Evolutionary conservation across 441 rosid species (phyloP).

Genomic region (Erodium moschatum): DNA sequence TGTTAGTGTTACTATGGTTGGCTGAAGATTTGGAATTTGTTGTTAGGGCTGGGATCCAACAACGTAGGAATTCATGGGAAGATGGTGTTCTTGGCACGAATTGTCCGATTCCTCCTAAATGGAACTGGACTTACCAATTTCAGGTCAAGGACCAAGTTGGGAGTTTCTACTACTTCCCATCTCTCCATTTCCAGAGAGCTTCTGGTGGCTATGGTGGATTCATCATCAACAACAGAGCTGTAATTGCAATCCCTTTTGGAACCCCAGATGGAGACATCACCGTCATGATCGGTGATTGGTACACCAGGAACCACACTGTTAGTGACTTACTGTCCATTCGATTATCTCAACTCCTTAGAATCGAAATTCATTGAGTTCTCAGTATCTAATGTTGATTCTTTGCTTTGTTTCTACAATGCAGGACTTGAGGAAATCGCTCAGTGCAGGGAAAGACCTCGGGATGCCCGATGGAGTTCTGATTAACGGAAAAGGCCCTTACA

Average conservation of each 20-base stretch:
- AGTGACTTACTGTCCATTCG: neutral
- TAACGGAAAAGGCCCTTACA: neutral
- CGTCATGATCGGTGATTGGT: conserved; percentile 86
- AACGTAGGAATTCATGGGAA: neutral
- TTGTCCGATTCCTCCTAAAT: neutral
- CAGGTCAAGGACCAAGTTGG: neutral
- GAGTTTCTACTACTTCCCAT: neutral
- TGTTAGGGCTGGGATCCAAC: conserved; percentile 6
- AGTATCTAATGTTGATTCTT: neutral
- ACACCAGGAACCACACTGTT: conserved; percentile 71
- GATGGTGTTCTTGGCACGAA: conserved; percentile 3
- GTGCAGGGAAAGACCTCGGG: neutral
- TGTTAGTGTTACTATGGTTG: neutral
- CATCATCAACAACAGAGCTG: conserved; percentile 68
- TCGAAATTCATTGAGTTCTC: too few relatives aligned
- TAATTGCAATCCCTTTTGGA: conserved; percentile 71
- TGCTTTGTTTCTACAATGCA: neutral
- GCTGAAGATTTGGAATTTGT: neutral
- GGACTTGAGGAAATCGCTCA: neutral
- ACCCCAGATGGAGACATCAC: conserved; percentile 78
- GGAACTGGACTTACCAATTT: conserved; percentile 1
- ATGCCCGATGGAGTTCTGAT: neutral
- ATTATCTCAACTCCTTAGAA: neutral
- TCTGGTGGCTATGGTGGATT: conserved; percentile 20
- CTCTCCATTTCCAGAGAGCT: conserved; percentile 5